Evolutionary conservation across 495 filamentous ascomycete species (phyloP), one percentile per base, ranked within the genome.

Genomic region (Aspergillus hancockii): DNA sequence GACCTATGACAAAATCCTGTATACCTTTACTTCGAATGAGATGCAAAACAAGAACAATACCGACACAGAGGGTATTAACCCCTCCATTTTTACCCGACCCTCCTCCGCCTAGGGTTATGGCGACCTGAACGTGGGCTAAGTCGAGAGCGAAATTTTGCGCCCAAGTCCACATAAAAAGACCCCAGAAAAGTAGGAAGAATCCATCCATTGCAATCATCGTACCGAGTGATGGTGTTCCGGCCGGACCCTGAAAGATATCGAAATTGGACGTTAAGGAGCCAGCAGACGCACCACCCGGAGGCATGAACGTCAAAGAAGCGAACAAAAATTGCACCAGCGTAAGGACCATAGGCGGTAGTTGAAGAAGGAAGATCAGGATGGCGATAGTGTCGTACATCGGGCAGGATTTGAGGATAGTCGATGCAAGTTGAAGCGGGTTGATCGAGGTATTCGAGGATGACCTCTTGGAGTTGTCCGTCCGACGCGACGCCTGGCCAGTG

Each of bases 301-400:
- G 90, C 62, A 97, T 92, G 71, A 97, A 97, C 30, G 94, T 98
- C 63, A 98, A 81, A 52, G 90, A 82, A 50, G 95, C 92, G 79
- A 96, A 99, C 61, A 98, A 83, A 67, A 92, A 87, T 69, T 99
- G 95, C 69, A 96, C 90, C 69, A 91, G 79, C 54, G 92, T 92
- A 59, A 98, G 82, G 55, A 96, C 85, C 64, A 92, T 90, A 23
- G 93, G 90, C 25, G 95, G 93, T n/a, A 97, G 85, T 71, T 97
- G 94, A 67, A 99, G 87, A 56, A 99, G 85, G 70, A 99, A 89
- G 72, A 99, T 97, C 70, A 99, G 82, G 70, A 99, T 96, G 67
- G 94, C 93, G 74, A 99, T 90, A 56, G 94, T 97, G 78, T 99
- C 94, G 73, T 90, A 87, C 62, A 97, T 85, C 23, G 94, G 94